Percentiles rank a stretch among this genome's conserved stretches.
These are phyloP conservation scores for Turritis glabra DNA, from an alignment of 345 rosid genomes.

Conservation along the genomic window DNA sequence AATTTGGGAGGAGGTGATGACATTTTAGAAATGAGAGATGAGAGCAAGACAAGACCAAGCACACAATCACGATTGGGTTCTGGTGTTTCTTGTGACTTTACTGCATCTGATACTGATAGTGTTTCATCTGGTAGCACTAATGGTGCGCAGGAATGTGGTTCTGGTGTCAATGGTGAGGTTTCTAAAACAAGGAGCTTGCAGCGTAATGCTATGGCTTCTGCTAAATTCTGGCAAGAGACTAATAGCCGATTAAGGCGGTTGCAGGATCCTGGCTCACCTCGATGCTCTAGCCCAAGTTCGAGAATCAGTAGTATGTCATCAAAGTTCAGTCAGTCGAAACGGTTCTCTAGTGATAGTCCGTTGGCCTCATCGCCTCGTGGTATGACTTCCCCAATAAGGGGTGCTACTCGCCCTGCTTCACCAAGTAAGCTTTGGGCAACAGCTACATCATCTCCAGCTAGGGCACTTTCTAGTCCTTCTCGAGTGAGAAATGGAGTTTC, in stretches of 20 bases:
- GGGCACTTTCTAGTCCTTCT: slow-evolving; percentile 75
- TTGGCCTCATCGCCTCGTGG: slow-evolving; percentile 57
- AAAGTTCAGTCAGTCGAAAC: slow-evolving; percentile 63
- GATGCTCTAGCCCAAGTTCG: slow-evolving; percentile 59
- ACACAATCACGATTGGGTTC: slow-evolving; percentile 42
- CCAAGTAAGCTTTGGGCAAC: slow-evolving; percentile 80
- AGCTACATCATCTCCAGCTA: slow-evolving; percentile 53
- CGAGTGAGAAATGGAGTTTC: slow-evolving; percentile 54
- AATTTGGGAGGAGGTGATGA: slow-evolving; percentile 50
- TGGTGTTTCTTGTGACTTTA: slow-evolving; percentile 50
- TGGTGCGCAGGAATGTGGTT: slow-evolving; percentile 54
- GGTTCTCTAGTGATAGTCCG: slow-evolving; percentile 61
- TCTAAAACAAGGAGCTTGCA: slow-evolving; percentile 47
- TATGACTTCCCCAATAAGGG: slow-evolving; percentile 62
- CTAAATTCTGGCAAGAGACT: slow-evolving; percentile 96
- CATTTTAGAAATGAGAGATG: slow-evolving; percentile 34
- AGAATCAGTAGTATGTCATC: slow-evolving; percentile 54
- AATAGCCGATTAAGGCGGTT: slow-evolving; percentile 82
- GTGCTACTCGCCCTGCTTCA: slow-evolving; percentile 66
- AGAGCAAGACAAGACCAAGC: slow-evolving; percentile 46
- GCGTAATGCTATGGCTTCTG: slow-evolving; percentile 54
- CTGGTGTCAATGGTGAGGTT: slow-evolving; percentile 30
- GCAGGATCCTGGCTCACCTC: slow-evolving; percentile 82
- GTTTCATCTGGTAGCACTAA: slow-evolving; percentile 74
- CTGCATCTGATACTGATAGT: slow-evolving; percentile 77